phyloP scores from a whole-genome alignment of 2,329 filamentous ascomycete genomes.

The Clathrospora elynae region DNA sequence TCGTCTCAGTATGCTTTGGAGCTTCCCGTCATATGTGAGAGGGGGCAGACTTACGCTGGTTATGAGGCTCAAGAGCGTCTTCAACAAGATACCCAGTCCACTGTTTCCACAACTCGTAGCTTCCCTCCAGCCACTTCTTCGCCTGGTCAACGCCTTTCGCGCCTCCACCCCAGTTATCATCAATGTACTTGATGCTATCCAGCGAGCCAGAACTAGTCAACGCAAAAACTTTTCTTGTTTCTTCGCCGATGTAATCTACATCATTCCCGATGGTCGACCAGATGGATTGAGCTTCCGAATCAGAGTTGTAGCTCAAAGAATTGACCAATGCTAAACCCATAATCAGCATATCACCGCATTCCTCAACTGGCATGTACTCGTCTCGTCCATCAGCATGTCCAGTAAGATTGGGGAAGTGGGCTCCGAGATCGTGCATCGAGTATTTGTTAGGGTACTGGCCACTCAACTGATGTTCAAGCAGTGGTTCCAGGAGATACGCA shows the following conservation, averaged over 20 bases:
- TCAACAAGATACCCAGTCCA: constrained; percentile 82
- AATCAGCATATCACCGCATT: constrained; percentile 82
- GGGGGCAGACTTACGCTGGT: constrained; percentile 70
- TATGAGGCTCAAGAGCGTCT: constrained; percentile 72
- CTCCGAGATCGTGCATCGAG: constrained; percentile 76
- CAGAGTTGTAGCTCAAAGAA: constrained; percentile 67
- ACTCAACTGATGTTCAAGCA: constrained; percentile 80
- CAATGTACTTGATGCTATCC: constrained; percentile 62
- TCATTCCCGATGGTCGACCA: constrained; percentile 57
- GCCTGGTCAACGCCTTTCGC: constrained; percentile 62
- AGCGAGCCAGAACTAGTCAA: constrained; percentile 56
- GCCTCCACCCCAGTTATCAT: constrained; percentile 64
- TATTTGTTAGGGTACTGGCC: constrained; percentile 84
- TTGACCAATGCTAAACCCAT: constrained; percentile 81
- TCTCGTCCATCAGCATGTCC: constrained; percentile 73
- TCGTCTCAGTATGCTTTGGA: too few relatives aligned
- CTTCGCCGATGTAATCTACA: constrained; percentile 23
- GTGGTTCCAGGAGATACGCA: constrained; percentile 76
- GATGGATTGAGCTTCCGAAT: constrained; percentile 61
- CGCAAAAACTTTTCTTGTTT: constrained; percentile 52
- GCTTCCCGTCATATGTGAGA: too few relatives aligned
- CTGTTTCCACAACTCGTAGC: constrained; percentile 74
- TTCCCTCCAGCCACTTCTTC: constrained; percentile 67
- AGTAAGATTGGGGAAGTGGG: constrained; percentile 76
- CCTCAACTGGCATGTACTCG: constrained; percentile 77